Conservation (phyloP, 192 early-diverging fungal species). For the Backusella australiensis region DNA sequence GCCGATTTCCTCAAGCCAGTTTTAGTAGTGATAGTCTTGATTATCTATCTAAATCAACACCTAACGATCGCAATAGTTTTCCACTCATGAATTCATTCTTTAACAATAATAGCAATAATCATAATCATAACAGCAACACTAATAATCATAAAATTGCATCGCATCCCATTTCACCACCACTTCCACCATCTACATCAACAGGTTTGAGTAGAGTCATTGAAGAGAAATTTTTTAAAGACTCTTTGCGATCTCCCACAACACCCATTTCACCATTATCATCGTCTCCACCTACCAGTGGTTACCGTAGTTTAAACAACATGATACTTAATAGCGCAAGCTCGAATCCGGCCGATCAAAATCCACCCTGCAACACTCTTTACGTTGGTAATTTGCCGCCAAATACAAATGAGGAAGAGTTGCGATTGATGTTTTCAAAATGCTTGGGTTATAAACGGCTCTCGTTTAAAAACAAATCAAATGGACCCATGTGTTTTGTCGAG, state of each 20-base stretch:
- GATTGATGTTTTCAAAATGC: constrained; percentile 72
- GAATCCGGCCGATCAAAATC: constrained; percentile 90
- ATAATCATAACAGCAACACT: constrained; percentile 1
- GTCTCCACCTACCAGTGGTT: constrained; percentile 4
- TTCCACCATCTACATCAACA: neutral
- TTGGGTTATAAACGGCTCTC: constrained; percentile 91
- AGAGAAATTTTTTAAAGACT: neutral
- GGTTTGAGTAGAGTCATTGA: constrained; percentile 11
- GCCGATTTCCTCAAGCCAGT: neutral
- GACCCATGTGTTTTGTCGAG: constrained; percentile 99
- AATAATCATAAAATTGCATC: constrained; percentile 14
- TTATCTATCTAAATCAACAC: constrained; percentile 23
- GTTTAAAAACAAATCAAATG: constrained; percentile 85
- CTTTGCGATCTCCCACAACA: neutral
- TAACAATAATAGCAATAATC: constrained; percentile 3
- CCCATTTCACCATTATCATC: neutral
- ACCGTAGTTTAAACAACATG: constrained; percentile 8
- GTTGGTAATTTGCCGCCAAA: constrained; percentile 94
- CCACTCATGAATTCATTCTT: constrained; percentile 1
- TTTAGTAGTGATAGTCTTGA: constrained; percentile 3
- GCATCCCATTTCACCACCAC: neutral
- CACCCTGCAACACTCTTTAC: constrained; percentile 99
- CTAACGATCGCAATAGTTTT: constrained; percentile 1
- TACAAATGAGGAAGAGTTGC: constrained; percentile 90
- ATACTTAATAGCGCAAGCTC: constrained; percentile 34